A percentile compares a stretch with the other conserved stretches of the same genome.
These are phyloP conservation scores for Phlebiopsis gigantea DNA, from an alignment of 768 basidiomycete genomes.

Conservation along the genomic window DNA sequence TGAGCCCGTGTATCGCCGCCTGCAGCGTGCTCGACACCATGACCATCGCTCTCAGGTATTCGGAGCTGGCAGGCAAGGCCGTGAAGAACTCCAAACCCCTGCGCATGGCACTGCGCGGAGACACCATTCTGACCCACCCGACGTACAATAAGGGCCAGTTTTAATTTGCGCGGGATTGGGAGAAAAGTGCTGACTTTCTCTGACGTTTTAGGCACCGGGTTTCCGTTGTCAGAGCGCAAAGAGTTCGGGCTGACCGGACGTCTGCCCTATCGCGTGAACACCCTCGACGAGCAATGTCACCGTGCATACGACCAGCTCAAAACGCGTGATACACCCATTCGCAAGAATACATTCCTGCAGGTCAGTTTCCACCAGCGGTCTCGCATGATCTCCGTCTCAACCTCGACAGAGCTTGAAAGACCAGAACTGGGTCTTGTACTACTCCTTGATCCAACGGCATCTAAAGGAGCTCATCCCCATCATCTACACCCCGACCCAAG, in stretches of 20 bases:
- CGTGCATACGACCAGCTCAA: slow-evolving; percentile 64
- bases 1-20: neutral
- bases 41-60: neutral
- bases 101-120: slow-evolving; percentile 50
- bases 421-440: slow-evolving; percentile 79
- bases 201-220: slow-evolving; percentile 54
- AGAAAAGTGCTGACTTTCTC: neutral
- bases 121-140: slow-evolving; percentile 53
- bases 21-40: neutral
- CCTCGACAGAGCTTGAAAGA: slow-evolving; percentile 46
- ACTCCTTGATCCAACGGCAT: slow-evolving; percentile 42
- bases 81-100: slow-evolving; percentile 5
- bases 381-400: neutral
- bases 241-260: slow-evolving; percentile 48
- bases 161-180: neutral
- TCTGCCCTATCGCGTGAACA: slow-evolving; percentile 33
- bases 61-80: slow-evolving; percentile 9
- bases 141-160: slow-evolving; percentile 50
- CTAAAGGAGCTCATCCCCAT: slow-evolving; percentile 48
- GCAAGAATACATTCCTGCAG: slow-evolving; percentile 69
- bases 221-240: slow-evolving; percentile 57
- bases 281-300: slow-evolving; percentile 65
- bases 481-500: slow-evolving; percentile 77
- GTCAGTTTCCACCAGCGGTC: neutral
- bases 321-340: slow-evolving; percentile 30